Conservation (phyloP, 2,329 filamentous ascomycete genomes). For the Dothideomycetes sp. region DNA sequence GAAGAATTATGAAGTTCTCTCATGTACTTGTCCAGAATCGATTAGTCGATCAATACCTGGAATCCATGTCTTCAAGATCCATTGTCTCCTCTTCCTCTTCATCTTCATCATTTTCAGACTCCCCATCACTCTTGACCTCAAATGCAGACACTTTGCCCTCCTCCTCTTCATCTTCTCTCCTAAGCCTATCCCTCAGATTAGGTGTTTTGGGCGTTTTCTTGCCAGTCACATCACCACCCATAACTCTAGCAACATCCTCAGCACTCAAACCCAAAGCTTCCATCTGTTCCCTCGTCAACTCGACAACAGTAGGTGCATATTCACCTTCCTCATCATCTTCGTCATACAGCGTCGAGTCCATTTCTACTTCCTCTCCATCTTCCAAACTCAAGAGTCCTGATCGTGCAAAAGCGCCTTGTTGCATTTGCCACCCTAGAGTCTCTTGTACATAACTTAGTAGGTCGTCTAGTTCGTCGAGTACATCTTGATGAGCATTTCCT, state of each 20-base stretch:
- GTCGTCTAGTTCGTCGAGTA: constrained; percentile 46
- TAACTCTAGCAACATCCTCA: constrained; percentile 17
- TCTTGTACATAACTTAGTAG: constrained; percentile 46
- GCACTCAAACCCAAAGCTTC: constrained; percentile 28
- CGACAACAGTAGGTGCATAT: constrained; percentile 54
- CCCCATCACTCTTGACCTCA: constrained; percentile 5
- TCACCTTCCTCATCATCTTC: constrained; percentile 57
- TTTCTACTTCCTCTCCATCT: constrained; percentile 53
- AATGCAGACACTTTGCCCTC: neutral
- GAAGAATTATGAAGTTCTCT: no score
- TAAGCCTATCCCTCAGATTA: constrained; percentile 16
- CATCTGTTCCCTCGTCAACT: constrained; percentile 38
- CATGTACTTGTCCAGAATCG: no score
- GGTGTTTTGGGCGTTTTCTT: no score
- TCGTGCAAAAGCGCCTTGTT: constrained; percentile 39
- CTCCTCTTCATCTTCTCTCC: constrained; percentile 15
- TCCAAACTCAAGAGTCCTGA: constrained; percentile 52
- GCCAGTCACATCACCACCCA: constrained; percentile 4
- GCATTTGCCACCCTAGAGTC: constrained; percentile 51
- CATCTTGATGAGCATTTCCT: constrained; percentile 31
- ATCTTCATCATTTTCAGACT: constrained; percentile 8
- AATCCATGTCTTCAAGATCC: constrained; percentile 16
- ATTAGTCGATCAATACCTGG: constrained; percentile 9
- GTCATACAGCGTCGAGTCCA: constrained; percentile 42
- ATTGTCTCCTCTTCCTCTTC: constrained; percentile 19